These are phyloP conservation scores for Trichoderma simmonsii DNA, from an alignment of 2,329 filamentous ascomycete genomes.

Conservation along the genomic window DNA sequence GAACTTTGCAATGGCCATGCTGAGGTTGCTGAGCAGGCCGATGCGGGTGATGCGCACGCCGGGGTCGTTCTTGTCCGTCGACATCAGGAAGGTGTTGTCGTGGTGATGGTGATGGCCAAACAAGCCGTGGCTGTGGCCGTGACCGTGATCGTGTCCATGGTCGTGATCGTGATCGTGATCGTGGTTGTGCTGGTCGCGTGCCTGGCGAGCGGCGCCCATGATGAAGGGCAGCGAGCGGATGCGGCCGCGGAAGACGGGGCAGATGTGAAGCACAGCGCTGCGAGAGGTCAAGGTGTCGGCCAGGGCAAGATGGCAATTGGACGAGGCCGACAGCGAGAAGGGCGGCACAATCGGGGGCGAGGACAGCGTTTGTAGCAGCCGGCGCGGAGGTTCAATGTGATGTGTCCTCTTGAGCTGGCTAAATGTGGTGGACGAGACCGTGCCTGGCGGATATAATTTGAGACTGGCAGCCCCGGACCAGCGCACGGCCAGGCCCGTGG, in stretches of 20 bases:
- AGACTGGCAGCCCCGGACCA: slow-evolving; percentile 25
- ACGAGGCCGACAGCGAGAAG: slow-evolving; percentile 15
- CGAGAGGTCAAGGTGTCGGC: slow-evolving; percentile 13
- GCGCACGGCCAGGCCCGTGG: slow-evolving; percentile 30
- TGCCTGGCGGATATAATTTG: not conserved
- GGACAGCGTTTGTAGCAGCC: slow-evolving; percentile 14
- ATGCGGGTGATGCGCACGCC: slow-evolving; percentile 61
- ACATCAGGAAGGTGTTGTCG: slow-evolving; percentile 92
- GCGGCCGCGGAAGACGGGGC: slow-evolving; percentile 23
- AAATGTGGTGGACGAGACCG: not conserved
- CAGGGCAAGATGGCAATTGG: slow-evolving; percentile 16
- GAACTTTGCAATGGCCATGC: slow-evolving; percentile 92
- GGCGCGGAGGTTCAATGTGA: slow-evolving; percentile 3
- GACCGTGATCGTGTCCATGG: slow-evolving; percentile 75
- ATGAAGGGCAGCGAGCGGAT: slow-evolving; percentile 25
- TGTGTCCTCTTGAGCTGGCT: slow-evolving; percentile 20
- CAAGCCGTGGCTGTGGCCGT: slow-evolving; percentile 47
- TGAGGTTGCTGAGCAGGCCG: slow-evolving; percentile 73
- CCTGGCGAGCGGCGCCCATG: slow-evolving; percentile 34
- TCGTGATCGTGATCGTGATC: slow-evolving; percentile 56
- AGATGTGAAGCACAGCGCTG: slow-evolving; percentile 23
- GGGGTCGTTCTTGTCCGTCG: slow-evolving; percentile 71
- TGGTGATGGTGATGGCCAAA: slow-evolving; percentile 66
- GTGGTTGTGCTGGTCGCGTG: slow-evolving; percentile 32
- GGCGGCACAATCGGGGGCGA: slow-evolving; percentile 4